Base-by-base conservation (phyloP, 2,329 filamentous ascomycete species). In the Tolypocladium album region DNA sequence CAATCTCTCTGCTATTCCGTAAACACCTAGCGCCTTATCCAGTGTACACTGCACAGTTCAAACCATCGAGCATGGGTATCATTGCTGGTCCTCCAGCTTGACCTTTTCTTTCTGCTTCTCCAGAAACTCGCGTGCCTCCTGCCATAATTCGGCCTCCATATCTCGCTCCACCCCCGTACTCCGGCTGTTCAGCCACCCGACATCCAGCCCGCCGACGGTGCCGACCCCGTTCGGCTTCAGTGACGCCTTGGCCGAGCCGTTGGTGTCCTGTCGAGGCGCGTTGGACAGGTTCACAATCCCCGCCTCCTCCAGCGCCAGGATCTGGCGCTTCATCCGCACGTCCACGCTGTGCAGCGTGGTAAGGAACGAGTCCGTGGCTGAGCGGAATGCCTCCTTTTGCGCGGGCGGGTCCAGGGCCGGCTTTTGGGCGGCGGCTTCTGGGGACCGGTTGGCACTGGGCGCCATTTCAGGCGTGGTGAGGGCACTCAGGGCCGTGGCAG, bases 181-280 rank as follows among this genome's bases (percentile, higher is more conserved):
- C 60, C 90, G 83, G 67, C 90, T 92, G 70, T 97, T 97, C 67
- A 97, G 75, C 84, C 89, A 93, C 39, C 92, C 92, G 17, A 95
- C 87, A 70, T 97, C 92, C 58, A 97, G 78, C 36, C 76, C 77
- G 12, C 82, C 83, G 40, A 85, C 81, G 66, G 78, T 79, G 27
- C 79, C 83, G 60, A 78, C 74, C 45, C 80, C 83, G 53, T 83
- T 76, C 45, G 85, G 79, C 70, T 84, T 75, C 64, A 84, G 65
- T 12, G 77, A 76, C 15, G 74, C 71, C 52, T 72, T 72, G 31
- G 80, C 75, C 4, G 78, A 70, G 0, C 66, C 66, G 9, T 66
- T 70, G 12, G 67, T 65, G 17, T 70, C 70, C 50, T 71, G 68
- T 0, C 70, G 77, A 55, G 67, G 68, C 1, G 64, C 70, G 55